Evolutionary conservation across 2,329 filamentous ascomycete genomes (phyloP).

Genomic region (Cladobotryum mycophilum): DNA sequence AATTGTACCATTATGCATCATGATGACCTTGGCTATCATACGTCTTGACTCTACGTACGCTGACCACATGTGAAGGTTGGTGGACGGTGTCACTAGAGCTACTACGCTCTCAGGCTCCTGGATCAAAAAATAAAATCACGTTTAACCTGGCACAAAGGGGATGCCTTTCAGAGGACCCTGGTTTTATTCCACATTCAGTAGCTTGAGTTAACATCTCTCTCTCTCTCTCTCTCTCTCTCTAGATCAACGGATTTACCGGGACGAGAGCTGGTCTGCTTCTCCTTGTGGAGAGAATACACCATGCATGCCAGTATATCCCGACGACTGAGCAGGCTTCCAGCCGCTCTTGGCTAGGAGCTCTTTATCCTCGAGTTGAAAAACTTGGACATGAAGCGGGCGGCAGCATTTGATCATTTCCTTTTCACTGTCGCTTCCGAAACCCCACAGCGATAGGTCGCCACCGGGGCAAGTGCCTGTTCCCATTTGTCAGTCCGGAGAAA

Average conservation of each 20-base stretch:
- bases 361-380: conserved; percentile 56
- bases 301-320: conserved; percentile 60
- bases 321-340: conserved; percentile 56
- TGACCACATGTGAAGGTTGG: too few relatives aligned
- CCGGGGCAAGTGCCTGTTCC: conserved; percentile 62
- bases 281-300: conserved; percentile 36
- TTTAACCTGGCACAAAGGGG: too few relatives aligned
- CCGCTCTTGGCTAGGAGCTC: conserved; percentile 42
- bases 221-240: background rate
- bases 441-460: conserved; percentile 76
- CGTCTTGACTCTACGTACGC: background rate
- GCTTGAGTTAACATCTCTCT: background rate
- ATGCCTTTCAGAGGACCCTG: too few relatives aligned
- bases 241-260: background rate
- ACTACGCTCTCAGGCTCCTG: too few relatives aligned
- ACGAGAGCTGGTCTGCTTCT: conserved; percentile 10
- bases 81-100: too few relatives aligned
- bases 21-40: background rate
- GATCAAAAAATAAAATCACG: too few relatives aligned
- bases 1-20: conserved; percentile 25
- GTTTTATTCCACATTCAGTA: too few relatives aligned
- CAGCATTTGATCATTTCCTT: conserved; percentile 65
- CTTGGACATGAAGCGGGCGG: conserved; percentile 67
- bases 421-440: conserved; percentile 63
- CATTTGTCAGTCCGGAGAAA: background rate